Percentiles rank a stretch among this genome's conserved stretches.
phyloP scores from a whole-genome alignment of 148 eudicot genomes.

The Euryodendron excelsum region DNA sequence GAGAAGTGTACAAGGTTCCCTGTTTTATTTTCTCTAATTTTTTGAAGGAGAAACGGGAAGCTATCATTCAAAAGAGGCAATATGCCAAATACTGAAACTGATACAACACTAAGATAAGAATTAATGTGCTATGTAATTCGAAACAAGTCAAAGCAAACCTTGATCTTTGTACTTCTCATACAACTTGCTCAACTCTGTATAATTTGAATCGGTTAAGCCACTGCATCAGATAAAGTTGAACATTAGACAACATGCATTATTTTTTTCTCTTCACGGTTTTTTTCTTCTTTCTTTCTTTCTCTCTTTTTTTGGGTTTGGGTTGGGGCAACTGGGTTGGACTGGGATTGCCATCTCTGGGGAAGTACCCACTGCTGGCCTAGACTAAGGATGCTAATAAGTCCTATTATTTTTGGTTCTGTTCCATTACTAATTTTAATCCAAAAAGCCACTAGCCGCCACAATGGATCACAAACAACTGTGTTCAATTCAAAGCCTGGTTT shows the following conservation, averaged over 20 bases:
- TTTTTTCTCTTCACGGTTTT: too few relatives aligned
- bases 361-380: background rate
- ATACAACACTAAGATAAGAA: background rate
- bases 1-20: background rate
- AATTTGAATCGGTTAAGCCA: conserved; percentile 80
- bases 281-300: background rate
- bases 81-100: background rate
- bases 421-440: background rate
- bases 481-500: background rate
- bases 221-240: conserved; percentile 30
- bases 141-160: conserved; percentile 33
- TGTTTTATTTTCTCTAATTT: background rate
- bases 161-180: conserved; percentile 68
- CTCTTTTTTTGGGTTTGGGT: background rate
- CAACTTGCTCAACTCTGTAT: conserved; percentile 59
- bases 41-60: background rate
- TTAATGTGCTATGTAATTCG: background rate
- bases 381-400: background rate
- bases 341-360: background rate
- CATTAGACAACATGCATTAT: background rate
- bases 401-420: background rate
- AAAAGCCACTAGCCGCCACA: background rate
- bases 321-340: too few relatives aligned
- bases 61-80: background rate
- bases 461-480: background rate